Base-by-base conservation (phyloP, 2,329 filamentous ascomycete genomes). In the Xylaria digitata region DNA sequence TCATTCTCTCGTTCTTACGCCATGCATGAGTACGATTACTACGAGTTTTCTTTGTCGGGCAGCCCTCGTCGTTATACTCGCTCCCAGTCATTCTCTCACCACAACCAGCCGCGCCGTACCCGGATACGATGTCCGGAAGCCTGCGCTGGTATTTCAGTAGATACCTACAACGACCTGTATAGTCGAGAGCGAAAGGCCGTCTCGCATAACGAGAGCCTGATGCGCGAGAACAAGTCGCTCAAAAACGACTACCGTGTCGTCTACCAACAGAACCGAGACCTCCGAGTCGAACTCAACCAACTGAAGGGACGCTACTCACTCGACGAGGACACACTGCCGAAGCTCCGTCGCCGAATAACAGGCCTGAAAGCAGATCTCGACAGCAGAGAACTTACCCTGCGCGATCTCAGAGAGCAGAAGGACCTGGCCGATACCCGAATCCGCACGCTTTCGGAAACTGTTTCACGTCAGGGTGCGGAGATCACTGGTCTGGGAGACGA, bases 71-170 rank as follows among this genome's bases (percentile, higher is more conserved):
- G 73, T 73, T 55, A 58, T 68, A 11, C 73, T 26, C 26, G 73
- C 45, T 71, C 73, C 1, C 66, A 71, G 26, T 74, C 74, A 19
- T 75, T 72, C 64, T 70, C 68, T 1, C 63, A 74, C 46, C 68
- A 73, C 43, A 71, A 70, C 50, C 62, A 68, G 26, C 65, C 67
- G 21, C 71, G 65, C 37, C 67, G 65, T 49, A 45, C 45, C 48
- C 70, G 66, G 6, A 42, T 57, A 11, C 66, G 66, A 68, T 76
- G 74, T 48, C 69, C 67, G 48, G 72, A 76, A 7, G 65, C 70
- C 71, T 76, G 74, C 57, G 71, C 73, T n/a, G 69, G 73, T 32
- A 64, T 76, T 43, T 53, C 73, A 2, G 34, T 69, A 19, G 71
- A 73, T n/a, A 63, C 75, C 8, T 77, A 70, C 72, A 70, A 72